Base-by-base conservation (phyloP, 345 rosid species). In the Erucastrum elatum region DNA sequence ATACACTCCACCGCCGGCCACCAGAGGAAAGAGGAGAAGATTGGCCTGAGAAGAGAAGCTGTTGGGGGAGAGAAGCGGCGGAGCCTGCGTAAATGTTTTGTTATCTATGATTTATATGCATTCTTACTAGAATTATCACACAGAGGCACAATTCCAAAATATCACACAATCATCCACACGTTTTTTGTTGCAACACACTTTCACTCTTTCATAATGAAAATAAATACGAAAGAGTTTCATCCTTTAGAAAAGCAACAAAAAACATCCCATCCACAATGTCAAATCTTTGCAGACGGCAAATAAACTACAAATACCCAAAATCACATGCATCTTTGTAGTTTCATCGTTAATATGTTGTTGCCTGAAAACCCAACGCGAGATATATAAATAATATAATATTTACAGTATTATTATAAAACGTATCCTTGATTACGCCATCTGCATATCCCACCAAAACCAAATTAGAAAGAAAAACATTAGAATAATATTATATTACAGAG, bases 341-440 rank as follows among this genome's bases (percentile, higher is more conserved):
- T 26, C 17, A 60, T 76, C 7, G 60, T 56, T 55, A 4, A 37
- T 56, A 55, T 13, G 17, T 13, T 13, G 16, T 13, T 70, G 29
- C 53, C 41, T 35, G 27, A 39, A 62, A 70, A 70, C 64, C 4
- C 31, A 11, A 46, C 63, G 2, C 65, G 29, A 49, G 56, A 49
- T 49, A 49, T 49, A n/a, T n/a, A 49, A 49, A 49, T 49, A 13
- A 49, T 49, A 49, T n/a, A 3, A 49, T 49, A 21, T 39, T 39
- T 2, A 39, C 9, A 39, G 4, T 10, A 39, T 39, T 39, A 10
- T 39, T 13, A 10, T 39, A 10, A 39, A 49, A 39, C 10, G 10
- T 39, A 39, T 39, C 53, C 16, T 15, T 66, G 79, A 58, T 35
- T 66, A 60, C n/a, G n/a, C n/a, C n/a, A n/a, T n/a, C n/a, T n/a